Evolutionary conservation across 169 alveolate genomes (phyloP).

Genomic region (Eimeria tenella): DNA sequence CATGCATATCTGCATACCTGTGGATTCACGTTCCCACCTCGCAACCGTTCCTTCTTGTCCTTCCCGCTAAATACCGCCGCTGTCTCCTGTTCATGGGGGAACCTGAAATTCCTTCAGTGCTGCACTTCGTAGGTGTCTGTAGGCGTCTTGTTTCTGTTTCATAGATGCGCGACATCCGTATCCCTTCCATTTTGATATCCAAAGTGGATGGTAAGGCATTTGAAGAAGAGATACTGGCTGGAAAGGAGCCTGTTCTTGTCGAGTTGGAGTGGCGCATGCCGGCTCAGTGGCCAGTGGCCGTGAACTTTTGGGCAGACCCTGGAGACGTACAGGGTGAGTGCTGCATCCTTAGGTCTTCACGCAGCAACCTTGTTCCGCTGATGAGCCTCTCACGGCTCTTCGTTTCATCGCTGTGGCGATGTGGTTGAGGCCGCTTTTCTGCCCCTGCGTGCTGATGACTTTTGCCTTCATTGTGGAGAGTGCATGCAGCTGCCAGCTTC

Average conservation of each 20-base stretch:
- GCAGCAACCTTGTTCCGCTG: not conserved
- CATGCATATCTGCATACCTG: not conserved
- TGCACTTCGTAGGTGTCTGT: not conserved
- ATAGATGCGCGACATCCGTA: conserved; percentile 59
- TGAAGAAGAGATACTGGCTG: conserved; percentile 27
- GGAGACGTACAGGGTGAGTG: conserved; percentile 69
- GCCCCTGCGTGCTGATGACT: not conserved
- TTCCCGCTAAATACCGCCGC: no score
- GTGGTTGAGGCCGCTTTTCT: not conserved
- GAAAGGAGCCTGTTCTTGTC: conserved; percentile 52
- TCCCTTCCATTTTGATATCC: conserved; percentile 70
- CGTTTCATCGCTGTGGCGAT: not conserved
- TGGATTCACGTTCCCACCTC: not conserved
- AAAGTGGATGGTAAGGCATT: conserved; percentile 58
- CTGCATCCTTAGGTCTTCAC: not conserved
- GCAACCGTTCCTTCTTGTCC: no score
- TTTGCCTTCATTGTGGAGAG: not conserved
- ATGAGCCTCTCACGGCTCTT: not conserved
- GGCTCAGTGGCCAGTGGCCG: conserved; percentile 70
- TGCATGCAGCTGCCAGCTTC: conserved; percentile 60
- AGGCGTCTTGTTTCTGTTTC: not conserved
- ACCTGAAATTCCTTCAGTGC: no score
- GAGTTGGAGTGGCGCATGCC: conserved; percentile 77
- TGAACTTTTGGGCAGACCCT: conserved; percentile 75
- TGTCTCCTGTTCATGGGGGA: not conserved